A percentile compares a stretch with the other conserved stretches of the same genome.
Evolutionary conservation across 75 land plant species (phyloP).

Genomic region (Ceratopteris richardii): DNA sequence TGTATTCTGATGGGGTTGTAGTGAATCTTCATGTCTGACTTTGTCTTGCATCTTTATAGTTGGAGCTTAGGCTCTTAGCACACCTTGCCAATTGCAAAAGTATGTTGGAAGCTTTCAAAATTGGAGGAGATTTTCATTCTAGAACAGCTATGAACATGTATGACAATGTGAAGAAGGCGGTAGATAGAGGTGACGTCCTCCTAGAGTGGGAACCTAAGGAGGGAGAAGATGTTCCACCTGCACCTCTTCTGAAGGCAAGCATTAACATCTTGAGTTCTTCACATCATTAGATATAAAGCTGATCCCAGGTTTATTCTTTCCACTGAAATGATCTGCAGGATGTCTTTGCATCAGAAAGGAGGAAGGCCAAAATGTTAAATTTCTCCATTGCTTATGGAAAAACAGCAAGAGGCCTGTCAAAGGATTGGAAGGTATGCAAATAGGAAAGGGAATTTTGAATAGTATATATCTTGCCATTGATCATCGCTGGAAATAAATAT

Average conservation of each 20-base stretch:
- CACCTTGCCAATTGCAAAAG: slow-evolving; percentile 87
- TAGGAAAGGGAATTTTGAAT: too few relatives aligned
- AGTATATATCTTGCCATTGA: too few relatives aligned
- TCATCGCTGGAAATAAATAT: too few relatives aligned
- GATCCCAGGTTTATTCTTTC: background rate
- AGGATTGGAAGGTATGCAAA: slow-evolving; percentile 86
- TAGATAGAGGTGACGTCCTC: slow-evolving; percentile 52
- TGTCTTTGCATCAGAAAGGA: slow-evolving; percentile 83
- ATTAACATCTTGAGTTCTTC: background rate
- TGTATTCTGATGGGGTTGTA: too few relatives aligned
- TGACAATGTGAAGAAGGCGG: slow-evolving; percentile 66
- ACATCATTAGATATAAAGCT: too few relatives aligned
- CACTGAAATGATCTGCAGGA: slow-evolving; percentile 37
- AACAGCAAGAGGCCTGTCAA: slow-evolving; percentile 81
- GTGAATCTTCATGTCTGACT: too few relatives aligned
- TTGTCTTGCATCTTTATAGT: slow-evolving; percentile 33
- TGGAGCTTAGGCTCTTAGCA: slow-evolving; percentile 90
- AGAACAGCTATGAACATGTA: slow-evolving; percentile 99
- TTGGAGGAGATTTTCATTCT: slow-evolving; percentile 99
- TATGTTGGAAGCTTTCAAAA: slow-evolving; percentile 90
- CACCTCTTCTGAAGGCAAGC: slow-evolving; percentile 75
- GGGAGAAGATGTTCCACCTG: slow-evolving; percentile 85
- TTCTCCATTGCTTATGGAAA: slow-evolving; percentile 99
- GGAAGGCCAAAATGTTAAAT: slow-evolving; percentile 99
- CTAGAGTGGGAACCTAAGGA: slow-evolving; percentile 90